These are phyloP conservation scores for Iberis amara DNA, from an alignment of 441 rosid genomes.

Conservation along the genomic window DNA sequence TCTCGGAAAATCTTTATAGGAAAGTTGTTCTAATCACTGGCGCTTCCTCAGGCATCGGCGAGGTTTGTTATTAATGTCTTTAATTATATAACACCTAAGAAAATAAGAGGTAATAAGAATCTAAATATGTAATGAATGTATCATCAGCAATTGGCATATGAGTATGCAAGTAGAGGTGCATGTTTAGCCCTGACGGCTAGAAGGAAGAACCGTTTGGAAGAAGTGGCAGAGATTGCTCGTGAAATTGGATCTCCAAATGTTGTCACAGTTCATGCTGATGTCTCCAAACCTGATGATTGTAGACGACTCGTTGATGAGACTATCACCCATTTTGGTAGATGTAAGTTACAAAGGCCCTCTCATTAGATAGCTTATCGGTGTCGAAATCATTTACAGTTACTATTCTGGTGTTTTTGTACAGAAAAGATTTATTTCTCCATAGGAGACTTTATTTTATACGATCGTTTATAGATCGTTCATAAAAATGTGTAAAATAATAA, in stretches of 20 bases:
- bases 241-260: conserved; percentile 54
- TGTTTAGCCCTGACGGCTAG: conserved; percentile 46
- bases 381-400: neutral
- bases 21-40: conserved; percentile 71
- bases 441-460: no score
- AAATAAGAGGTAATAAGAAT: neutral
- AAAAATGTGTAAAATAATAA: no score
- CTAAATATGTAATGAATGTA: neutral
- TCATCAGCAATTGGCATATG: conserved; percentile 50
- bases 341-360: conserved; percentile 32
- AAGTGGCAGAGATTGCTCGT: conserved; percentile 43
- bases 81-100: neutral
- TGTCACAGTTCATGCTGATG: conserved; percentile 41
- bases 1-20: conserved; percentile 44
- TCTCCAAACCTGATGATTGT: conserved; percentile 52
- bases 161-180: conserved; percentile 61
- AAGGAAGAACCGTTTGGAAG: conserved; percentile 38
- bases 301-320: conserved; percentile 42
- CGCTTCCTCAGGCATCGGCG: conserved; percentile 75
- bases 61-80: conserved; percentile 27
- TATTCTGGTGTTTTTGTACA: no score
- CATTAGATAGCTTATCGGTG: no score
- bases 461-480: no score
- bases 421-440: no score
- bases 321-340: conserved; percentile 43